phyloP scores from a whole-genome alignment of 495 filamentous ascomycete species.

The Aspergillus nidulans region DNA sequence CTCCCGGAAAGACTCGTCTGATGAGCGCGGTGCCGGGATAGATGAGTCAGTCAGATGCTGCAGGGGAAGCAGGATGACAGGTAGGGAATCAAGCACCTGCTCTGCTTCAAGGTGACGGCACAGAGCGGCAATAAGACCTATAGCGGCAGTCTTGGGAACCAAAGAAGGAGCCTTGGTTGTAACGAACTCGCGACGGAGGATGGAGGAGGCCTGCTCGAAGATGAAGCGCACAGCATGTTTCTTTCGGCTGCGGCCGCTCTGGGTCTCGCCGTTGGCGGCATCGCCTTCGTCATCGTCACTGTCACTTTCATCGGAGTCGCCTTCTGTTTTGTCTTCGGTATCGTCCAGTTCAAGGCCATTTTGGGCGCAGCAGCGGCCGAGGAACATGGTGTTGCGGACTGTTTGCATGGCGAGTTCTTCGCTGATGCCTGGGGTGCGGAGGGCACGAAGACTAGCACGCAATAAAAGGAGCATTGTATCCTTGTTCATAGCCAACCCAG shows the following conservation, averaged over 20 bases:
- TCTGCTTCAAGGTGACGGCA: conserved; percentile 51
- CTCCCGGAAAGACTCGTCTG: conserved; percentile 61
- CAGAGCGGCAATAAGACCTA: conserved; percentile 65
- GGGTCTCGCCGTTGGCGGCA: conserved; percentile 33
- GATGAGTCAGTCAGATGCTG: conserved; percentile 78
- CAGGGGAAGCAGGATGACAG: conserved; percentile 68
- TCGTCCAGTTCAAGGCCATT: conserved; percentile 53
- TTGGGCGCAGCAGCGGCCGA: conserved; percentile 62
- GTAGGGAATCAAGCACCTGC: conserved; percentile 54
- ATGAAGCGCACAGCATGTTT: conserved; percentile 64
- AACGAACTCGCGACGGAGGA: conserved; percentile 71
- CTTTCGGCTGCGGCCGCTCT: conserved; percentile 10
- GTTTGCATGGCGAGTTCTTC: conserved; percentile 67
- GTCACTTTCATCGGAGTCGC: conserved; percentile 38
- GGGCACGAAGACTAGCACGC: conserved; percentile 56
- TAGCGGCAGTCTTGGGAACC: conserved; percentile 67
- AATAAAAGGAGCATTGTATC: conserved; percentile 64
- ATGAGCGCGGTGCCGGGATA: conserved; percentile 62
- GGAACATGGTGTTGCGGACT: conserved; percentile 72
- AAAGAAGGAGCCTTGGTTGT: conserved; percentile 57
- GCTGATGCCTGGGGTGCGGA: conserved; percentile 60
- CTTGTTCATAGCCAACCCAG: conserved; percentile 61
- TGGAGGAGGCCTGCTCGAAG: conserved; percentile 65
- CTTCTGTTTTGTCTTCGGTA: conserved; percentile 28
- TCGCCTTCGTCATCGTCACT: conserved; percentile 26